Evolutionary conservation across 257 asterid genomes (phyloP).

Genomic region (Lycium barbarum): DNA sequence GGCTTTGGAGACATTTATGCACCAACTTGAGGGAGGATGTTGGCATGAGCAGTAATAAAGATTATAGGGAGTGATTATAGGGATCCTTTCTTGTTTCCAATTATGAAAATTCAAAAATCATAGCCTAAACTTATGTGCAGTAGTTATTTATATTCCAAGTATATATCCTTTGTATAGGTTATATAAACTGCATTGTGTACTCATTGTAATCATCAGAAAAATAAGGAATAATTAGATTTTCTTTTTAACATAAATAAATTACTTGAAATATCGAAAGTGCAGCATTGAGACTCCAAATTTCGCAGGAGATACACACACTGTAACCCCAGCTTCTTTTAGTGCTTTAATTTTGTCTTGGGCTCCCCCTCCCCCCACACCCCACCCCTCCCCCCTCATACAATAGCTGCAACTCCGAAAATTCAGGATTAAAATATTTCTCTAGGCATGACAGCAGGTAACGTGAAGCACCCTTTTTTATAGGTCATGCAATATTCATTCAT

Average conservation of each 20-base stretch:
- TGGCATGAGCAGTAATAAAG: neutral
- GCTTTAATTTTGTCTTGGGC: conserved; percentile 94
- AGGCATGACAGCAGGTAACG: neutral
- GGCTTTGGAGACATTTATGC: neutral
- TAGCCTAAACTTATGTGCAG: neutral
- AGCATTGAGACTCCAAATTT: conserved; percentile 85
- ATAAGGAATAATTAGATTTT: no score
- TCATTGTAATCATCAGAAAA: no score
- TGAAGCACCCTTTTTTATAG: neutral
- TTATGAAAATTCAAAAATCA: neutral
- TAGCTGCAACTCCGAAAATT: conserved; percentile 55
- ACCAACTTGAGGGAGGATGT: neutral
- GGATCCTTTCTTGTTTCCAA: neutral
- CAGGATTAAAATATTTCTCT: conserved; percentile 16
- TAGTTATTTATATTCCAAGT: neutral
- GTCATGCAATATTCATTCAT: neutral
- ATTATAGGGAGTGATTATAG: no score
- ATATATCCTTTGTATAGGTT: neutral
- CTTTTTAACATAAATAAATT: no score
- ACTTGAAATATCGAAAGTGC: no score
- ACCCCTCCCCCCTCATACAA: conserved; percentile 89
- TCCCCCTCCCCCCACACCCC: no score
- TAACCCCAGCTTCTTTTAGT: conserved; percentile 83
- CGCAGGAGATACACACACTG: conserved; percentile 96
- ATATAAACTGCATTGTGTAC: neutral